Evolutionary conservation across 139 green algal genomes (phyloP).

Genomic region (Protoeuglena noctilucae): DNA sequence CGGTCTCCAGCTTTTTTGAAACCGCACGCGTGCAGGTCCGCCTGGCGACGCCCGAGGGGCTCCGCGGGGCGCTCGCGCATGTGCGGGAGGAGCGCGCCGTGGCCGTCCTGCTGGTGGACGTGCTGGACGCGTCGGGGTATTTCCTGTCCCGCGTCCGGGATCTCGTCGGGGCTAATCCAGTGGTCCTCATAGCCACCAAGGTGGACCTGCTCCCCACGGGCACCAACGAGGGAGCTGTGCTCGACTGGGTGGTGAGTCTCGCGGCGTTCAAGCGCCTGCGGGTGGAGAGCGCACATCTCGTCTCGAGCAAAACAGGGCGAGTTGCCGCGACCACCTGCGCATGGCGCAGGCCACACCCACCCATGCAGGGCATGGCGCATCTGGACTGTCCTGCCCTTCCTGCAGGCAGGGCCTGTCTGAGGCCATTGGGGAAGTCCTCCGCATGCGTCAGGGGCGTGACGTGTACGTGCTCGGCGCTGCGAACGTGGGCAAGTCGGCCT

Average conservation of each 20-base stretch:
- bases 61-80: conserved; percentile 39
- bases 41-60: conserved; percentile 46
- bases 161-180: conserved; percentile 79
- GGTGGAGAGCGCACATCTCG: conserved; percentile 42
- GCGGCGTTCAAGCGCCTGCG: conserved; percentile 43
- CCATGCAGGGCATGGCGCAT: conserved; percentile 6
- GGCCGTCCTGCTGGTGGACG: conserved; percentile 73
- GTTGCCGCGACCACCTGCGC: conserved; percentile 11
- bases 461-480: conserved; percentile 86
- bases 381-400: no score
- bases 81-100: conserved; percentile 33
- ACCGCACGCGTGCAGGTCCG: not conserved
- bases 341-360: not conserved
- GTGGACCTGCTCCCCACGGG: conserved; percentile 72
- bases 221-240: conserved; percentile 22
- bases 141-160: conserved; percentile 56
- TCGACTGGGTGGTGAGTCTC: conserved; percentile 51
- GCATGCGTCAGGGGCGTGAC: conserved; percentile 61
- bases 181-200: conserved; percentile 85
- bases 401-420: conserved; percentile 25
- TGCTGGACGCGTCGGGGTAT: conserved; percentile 64
- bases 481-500: conserved; percentile 93
- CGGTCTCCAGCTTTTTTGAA: not conserved
- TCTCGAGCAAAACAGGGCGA: conserved; percentile 39
- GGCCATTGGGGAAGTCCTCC: conserved; percentile 31